These are phyloP conservation scores for Pinus tabuliformis DNA, from an alignment of 75 land plant species.

Conservation along the genomic window DNA sequence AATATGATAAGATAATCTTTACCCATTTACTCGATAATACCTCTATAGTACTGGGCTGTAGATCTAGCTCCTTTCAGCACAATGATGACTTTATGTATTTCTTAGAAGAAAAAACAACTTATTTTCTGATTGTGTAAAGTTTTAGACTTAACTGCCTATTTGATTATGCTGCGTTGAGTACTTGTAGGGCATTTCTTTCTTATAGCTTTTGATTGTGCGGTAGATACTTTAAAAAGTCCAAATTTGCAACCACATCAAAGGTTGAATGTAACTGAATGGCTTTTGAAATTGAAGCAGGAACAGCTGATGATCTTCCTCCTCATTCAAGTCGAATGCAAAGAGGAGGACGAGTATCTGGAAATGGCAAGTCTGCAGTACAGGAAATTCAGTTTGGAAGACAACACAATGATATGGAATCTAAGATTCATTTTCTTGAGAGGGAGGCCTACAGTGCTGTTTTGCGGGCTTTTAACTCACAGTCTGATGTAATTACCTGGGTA, in stretches of 20 bases:
- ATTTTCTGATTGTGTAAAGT: no score
- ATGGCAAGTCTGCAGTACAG: slow-evolving; percentile 35
- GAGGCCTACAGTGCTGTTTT: slow-evolving; percentile 55
- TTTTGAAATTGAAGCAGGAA: slow-evolving; percentile 37
- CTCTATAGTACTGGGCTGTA: no score
- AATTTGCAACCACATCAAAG: neutral
- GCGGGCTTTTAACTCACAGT: slow-evolving; percentile 61
- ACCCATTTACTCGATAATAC: no score
- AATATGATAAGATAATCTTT: no score
- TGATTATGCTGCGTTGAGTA: neutral
- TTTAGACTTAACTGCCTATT: no score
- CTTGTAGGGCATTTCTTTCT: neutral
- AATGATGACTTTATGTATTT: no score
- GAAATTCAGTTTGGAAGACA: slow-evolving; percentile 11
- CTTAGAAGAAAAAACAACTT: no score
- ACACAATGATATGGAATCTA: slow-evolving; percentile 27
- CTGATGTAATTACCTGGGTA: slow-evolving; percentile 70
- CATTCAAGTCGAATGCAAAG: slow-evolving; percentile 55
- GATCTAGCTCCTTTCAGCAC: no score
- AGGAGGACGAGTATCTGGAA: slow-evolving; percentile 56
- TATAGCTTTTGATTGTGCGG: neutral
- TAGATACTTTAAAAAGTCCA: neutral
- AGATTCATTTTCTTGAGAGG: slow-evolving; percentile 47
- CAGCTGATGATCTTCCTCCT: slow-evolving; percentile 91
- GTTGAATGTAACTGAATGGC: neutral